phyloP scores from a whole-genome alignment of 2,329 filamentous ascomycete species.

The Neofusicoccum laricinum region DNA sequence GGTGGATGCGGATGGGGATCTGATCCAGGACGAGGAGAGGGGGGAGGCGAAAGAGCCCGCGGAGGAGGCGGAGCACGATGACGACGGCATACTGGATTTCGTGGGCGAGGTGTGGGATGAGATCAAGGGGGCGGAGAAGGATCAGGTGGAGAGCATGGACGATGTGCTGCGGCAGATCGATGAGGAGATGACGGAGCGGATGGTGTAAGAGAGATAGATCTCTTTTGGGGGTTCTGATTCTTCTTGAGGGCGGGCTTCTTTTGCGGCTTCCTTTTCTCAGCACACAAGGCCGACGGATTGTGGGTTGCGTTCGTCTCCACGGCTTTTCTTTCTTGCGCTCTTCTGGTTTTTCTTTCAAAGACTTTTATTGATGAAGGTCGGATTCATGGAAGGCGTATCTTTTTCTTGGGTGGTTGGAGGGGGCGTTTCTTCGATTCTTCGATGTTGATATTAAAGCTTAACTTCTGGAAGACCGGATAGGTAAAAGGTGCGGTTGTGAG shows the following conservation, averaged over 20 bases:
- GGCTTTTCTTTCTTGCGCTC: background rate
- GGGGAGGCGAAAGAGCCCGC: background rate
- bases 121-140: constrained; percentile 7
- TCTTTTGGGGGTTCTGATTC: background rate
- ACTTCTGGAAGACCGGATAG: background rate
- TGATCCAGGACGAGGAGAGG: background rate
- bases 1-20: constrained; percentile 9
- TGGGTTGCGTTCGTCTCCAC: too few species aligned
- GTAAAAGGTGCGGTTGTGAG: too few species aligned
- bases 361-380: background rate
- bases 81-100: background rate
- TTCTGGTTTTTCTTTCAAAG: background rate
- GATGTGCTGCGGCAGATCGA: constrained; percentile 7
- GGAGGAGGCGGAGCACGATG: background rate
- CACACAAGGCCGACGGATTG: too few species aligned
- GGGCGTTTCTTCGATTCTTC: background rate
- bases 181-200: constrained; percentile 8
- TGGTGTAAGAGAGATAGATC: background rate
- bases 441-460: background rate
- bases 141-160: constrained; percentile 7
- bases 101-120: constrained; percentile 10
- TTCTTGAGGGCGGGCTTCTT: too few species aligned
- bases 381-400: background rate
- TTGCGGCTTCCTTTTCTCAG: too few species aligned
- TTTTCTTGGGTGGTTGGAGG: background rate